Conservation (phyloP, 306 rosid genomes). For the Vigna nakashimae region DNA sequence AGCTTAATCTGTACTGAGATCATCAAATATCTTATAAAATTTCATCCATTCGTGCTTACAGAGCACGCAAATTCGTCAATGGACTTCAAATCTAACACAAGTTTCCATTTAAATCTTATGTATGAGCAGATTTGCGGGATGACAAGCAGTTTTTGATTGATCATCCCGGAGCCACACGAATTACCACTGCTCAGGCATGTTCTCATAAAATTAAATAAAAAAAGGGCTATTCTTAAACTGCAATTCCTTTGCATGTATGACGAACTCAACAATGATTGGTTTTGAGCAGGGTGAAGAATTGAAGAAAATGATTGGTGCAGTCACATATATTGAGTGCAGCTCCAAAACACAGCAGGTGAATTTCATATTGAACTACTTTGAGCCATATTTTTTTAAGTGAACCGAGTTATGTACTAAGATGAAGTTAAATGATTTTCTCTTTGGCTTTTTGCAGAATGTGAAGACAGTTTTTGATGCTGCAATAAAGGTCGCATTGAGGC, state of each 20-base stretch:
- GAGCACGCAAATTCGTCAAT: slow-evolving; percentile 1
- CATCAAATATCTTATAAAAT: background rate
- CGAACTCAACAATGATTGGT: slow-evolving; percentile 20
- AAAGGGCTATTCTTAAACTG: slow-evolving; percentile 17
- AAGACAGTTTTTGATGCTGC: slow-evolving; percentile 64
- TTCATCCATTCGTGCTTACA: background rate
- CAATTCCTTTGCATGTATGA: background rate
- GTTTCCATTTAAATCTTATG: background rate
- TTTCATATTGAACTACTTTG: background rate
- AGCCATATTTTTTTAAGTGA: slow-evolving; percentile 27
- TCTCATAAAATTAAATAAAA: slow-evolving; percentile 6
- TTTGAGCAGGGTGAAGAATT: slow-evolving; percentile 84
- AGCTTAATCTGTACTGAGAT: background rate
- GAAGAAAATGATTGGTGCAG: slow-evolving; percentile 87
- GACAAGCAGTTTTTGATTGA: slow-evolving; percentile 66
- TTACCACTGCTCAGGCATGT: slow-evolving; percentile 68
- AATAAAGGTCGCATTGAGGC: slow-evolving; percentile 61
- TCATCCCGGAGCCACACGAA: slow-evolving; percentile 65
- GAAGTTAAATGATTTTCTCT: background rate
- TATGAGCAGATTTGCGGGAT: slow-evolving; percentile 69
- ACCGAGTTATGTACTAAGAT: background rate
- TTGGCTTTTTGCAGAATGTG: slow-evolving; percentile 54
- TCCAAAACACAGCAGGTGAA: slow-evolving; percentile 92
- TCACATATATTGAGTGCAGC: slow-evolving; percentile 85
- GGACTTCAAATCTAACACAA: background rate